Evolutionary conservation across 2,329 filamentous ascomycete genomes (phyloP).

Genomic region (Cephalotrichum gorgonifer): DNA sequence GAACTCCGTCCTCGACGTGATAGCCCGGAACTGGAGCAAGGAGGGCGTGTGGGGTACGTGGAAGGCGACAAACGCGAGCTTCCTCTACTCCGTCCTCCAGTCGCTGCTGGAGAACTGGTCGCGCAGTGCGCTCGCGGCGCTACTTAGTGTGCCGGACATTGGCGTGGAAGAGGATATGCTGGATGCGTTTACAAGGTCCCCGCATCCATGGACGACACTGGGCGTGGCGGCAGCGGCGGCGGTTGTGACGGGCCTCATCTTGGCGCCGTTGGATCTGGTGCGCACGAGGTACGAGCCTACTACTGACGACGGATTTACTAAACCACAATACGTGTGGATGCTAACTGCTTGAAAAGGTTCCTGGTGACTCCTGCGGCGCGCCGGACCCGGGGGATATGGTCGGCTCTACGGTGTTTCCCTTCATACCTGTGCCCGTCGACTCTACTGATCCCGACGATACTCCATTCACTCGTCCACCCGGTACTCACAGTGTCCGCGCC

Average conservation of each 20-base stretch:
- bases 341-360: conserved; percentile 38
- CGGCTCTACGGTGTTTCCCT: conserved; percentile 67
- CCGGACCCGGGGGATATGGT: conserved; percentile 66
- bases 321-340: conserved; percentile 20
- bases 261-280: conserved; percentile 82
- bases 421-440: conserved; percentile 62
- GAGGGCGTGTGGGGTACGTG: conserved; percentile 88
- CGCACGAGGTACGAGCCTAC: conserved; percentile 51
- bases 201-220: conserved; percentile 73
- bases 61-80: conserved; percentile 89
- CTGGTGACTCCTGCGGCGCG: conserved; percentile 74
- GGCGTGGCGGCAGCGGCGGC: conserved; percentile 57
- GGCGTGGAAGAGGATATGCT: conserved; percentile 61
- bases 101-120: conserved; percentile 89
- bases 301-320: not conserved
- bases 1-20: conserved; percentile 75
- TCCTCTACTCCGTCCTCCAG: conserved; percentile 78
- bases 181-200: conserved; percentile 54
- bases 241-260: conserved; percentile 64
- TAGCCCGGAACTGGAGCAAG: conserved; percentile 79
- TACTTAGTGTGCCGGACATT: conserved; percentile 81
- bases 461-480: conserved; percentile 77
- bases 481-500: conserved; percentile 75
- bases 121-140: conserved; percentile 76
- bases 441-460: conserved; percentile 71